A percentile compares a stretch with the other conserved stretches of the same genome.
Evolutionary conservation across 192 early-diverging fungal genomes (phyloP).

Genomic region (Obelidium mucronatum): DNA sequence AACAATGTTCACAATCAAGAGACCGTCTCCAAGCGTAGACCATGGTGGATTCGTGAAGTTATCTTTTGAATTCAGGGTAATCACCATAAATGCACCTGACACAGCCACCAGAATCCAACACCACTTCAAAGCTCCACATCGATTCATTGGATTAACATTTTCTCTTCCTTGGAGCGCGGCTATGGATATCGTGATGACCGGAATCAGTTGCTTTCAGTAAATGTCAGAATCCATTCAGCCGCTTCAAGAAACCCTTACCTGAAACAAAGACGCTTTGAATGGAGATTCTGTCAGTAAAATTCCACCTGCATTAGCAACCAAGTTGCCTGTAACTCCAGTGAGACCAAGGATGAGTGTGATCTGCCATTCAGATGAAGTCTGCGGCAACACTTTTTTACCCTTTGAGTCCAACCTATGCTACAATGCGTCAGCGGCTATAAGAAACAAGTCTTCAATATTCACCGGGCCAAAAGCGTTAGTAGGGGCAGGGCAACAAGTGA

Average conservation of each 20-base stretch:
- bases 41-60: not conserved
- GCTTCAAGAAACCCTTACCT: not conserved
- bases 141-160: not conserved
- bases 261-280: slow-evolving; percentile 6
- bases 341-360: not conserved
- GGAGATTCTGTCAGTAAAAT: not conserved
- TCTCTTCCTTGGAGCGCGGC: not conserved
- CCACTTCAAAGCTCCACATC: not conserved
- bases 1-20: not conserved
- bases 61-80: not conserved
- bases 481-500: not conserved
- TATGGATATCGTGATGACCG: not conserved
- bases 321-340: not conserved
- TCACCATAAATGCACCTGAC: not conserved
- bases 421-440: too few species aligned
- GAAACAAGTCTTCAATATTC: not conserved
- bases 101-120: not conserved
- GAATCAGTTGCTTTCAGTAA: not conserved
- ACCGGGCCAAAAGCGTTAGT: not conserved
- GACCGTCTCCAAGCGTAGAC: not conserved
- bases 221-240: not conserved
- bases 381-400: too few species aligned
- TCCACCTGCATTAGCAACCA: not conserved
- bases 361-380: not conserved
- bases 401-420: too few species aligned